Percentiles rank a stretch among this genome's conserved stretches.
These are phyloP conservation scores for Fusarium sp. DNA, from an alignment of 2,329 filamentous ascomycete genomes.

Conservation along the genomic window DNA sequence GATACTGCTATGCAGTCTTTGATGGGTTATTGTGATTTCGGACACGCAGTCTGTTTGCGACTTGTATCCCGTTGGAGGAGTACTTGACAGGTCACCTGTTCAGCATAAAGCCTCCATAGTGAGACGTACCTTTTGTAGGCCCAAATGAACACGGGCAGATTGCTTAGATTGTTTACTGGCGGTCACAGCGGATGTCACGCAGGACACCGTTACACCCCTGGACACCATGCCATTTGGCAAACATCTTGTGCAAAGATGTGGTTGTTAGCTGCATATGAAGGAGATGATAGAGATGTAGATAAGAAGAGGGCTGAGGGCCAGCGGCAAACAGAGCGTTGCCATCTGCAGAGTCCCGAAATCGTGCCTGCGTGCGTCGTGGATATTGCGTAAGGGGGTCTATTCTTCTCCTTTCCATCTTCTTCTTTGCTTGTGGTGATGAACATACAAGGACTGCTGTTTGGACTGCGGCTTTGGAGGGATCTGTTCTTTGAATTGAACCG, in stretches of 20 bases:
- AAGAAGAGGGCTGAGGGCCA: too few relatives aligned
- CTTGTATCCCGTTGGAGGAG: neutral
- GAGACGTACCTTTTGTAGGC: neutral
- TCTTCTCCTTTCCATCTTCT: neutral
- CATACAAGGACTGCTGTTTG: too few relatives aligned
- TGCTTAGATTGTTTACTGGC: neutral
- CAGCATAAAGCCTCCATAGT: neutral
- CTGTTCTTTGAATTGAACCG: neutral
- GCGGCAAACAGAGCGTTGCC: neutral
- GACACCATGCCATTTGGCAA: neutral
- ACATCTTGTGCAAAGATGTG: neutral
- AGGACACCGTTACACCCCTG: neutral
- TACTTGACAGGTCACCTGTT: neutral
- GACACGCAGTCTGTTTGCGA: neutral
- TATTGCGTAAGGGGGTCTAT: neutral
- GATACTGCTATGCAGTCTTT: neutral
- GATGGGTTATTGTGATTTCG: neutral
- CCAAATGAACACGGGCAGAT: neutral
- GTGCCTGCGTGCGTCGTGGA: neutral
- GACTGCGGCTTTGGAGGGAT: too few relatives aligned
- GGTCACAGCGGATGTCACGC: neutral
- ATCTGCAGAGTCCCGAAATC: constrained; percentile 11
- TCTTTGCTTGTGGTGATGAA: neutral
- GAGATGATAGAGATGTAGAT: neutral
- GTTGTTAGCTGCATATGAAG: neutral